Base-by-base conservation (phyloP, 495 filamentous ascomycete genomes). In the Rusavskia elegans region DNA sequence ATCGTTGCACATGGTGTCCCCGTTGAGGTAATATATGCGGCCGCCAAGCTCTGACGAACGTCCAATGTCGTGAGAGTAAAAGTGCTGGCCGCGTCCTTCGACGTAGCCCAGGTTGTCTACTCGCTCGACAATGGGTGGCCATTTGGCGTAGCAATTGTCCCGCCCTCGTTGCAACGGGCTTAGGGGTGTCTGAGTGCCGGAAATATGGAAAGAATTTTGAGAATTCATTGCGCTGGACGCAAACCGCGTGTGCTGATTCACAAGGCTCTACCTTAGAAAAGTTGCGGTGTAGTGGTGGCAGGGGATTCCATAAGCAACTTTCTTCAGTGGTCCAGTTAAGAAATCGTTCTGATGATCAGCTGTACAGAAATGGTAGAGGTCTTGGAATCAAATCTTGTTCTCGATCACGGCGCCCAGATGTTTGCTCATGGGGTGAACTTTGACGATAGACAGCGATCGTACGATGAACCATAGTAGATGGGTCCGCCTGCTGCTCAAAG, bases 1-100 rank as follows among this genome's bases (percentile, higher is more conserved):
- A 37, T 59, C 48, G 19, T 60, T 54, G 52, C 51, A 61, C 19
- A 65, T 62, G 0, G 63, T 65, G 21, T 65, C 63, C 11, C 63
- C 63, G 38, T 59, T 63, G 8, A 59, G 39, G 32, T 52, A 52
- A 36, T 53, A 61, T 27, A 41, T 41, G 41, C 39, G 49, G 37
- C 46, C 54, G 40, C 41, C 54, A n/a, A 61, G 44, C 5, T 11
- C n/a, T 9, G 48, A 55, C 3, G 56, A 61, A n/a, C 56, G 49
- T n/a, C 59, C 59, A 17, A 61, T 61, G 36, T 61, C 59, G 7
- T 53, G 59, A 41, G 53, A 56, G 50, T 59, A 57, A 45, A 40
- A 37, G 20, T 39, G 44, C 3, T 45, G 38, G 27, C 54, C 59
- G 4, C 11, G 14, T 48, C 54, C 54, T 23, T 40, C 51, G 20